Base-by-base conservation (phyloP, 768 basidiomycete genomes). In the Dendrothele bispora region DNA sequence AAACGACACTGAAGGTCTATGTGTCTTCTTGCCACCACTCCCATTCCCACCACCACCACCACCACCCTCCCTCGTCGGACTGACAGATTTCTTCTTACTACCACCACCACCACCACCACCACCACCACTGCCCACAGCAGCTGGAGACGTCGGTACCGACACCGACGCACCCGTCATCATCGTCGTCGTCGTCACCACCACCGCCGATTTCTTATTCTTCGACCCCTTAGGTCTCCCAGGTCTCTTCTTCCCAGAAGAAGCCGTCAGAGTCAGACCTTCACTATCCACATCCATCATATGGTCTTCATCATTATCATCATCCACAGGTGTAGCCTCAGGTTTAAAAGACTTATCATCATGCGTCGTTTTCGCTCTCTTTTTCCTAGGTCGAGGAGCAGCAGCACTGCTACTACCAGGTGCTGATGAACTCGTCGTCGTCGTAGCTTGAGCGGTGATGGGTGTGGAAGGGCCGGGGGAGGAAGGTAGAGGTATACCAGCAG, bases 401-500 rank as follows among this genome's bases (percentile, higher is more conserved):
- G 32, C 32, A 43, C 40, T 36, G 27, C 38, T 42, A 18, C 44
- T 48, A n/a, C n/a, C n/a, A n/a, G n/a, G n/a, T n/a, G n/a, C n/a
- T 25, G 7, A 7, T n/a, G n/a, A n/a, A n/a, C n/a, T n/a, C n/a
- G n/a, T n/a, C n/a, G n/a, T n/a, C n/a, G n/a, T n/a, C 22, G 38
- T 22, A 51, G 48, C 54, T 51, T 28, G 50, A 55, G 22, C 53
- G 51, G 25, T 47, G 26, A 52, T 58, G 26, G 54, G 49, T 40
- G 34, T 51, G 17, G 46, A 24, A 20, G 38, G 14, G 17, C 22
- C 22, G 6, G 42, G 35, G 3, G 34, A 32, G 26, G 43, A 37
- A 26, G 17, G 35, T 59, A 15, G 37, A 26, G 39, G 46, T n/a
- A n/a, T n/a, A n/a, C n/a, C n/a, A n/a, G n/a, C n/a, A n/a, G n/a